These are phyloP conservation scores for Nakataea oryzae DNA, from an alignment of 2,329 filamentous ascomycete genomes.

Conservation along the genomic window DNA sequence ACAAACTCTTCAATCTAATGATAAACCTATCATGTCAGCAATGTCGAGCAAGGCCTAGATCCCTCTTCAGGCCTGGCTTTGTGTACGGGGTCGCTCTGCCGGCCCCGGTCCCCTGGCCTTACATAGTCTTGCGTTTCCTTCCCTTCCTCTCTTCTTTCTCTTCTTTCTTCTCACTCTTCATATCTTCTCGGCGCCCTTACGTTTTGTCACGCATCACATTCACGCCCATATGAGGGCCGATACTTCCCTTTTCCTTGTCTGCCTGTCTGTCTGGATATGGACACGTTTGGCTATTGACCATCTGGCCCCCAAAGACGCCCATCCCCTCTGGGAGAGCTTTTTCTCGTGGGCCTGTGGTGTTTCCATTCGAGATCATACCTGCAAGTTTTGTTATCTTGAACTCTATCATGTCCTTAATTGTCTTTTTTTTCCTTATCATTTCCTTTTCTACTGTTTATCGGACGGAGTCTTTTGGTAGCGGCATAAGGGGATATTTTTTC, in stretches of 20 bases:
- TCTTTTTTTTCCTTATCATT: not conserved
- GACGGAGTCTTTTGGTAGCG: not conserved
- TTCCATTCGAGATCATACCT: not conserved
- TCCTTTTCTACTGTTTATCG: not conserved
- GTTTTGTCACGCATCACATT: constrained; percentile 4
- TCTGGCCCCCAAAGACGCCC: not conserved
- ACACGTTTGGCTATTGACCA: not conserved
- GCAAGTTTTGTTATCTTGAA: not conserved
- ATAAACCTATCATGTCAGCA: not conserved
- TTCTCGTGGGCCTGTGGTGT: no score
- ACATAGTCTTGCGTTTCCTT: constrained; percentile 4
- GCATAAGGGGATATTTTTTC: not conserved
- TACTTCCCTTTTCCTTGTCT: not conserved
- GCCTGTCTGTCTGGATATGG: not conserved
- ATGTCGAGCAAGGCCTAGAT: not conserved
- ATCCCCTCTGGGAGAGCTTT: not conserved
- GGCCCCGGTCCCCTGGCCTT: not conserved
- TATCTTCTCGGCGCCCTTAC: constrained; percentile 9
- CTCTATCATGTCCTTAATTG: not conserved
- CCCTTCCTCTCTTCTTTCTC: constrained; percentile 12
- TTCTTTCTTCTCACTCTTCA: constrained; percentile 7
- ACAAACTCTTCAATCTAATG: not conserved
- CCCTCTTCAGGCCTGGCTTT: constrained; percentile 9
- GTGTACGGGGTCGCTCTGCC: constrained; percentile 7
- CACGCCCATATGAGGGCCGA: not conserved